A percentile compares a stretch with the other conserved stretches of the same genome.
phyloP scores from a whole-genome alignment of 805 yeast species.

The Nakazawaea populi region DNA sequence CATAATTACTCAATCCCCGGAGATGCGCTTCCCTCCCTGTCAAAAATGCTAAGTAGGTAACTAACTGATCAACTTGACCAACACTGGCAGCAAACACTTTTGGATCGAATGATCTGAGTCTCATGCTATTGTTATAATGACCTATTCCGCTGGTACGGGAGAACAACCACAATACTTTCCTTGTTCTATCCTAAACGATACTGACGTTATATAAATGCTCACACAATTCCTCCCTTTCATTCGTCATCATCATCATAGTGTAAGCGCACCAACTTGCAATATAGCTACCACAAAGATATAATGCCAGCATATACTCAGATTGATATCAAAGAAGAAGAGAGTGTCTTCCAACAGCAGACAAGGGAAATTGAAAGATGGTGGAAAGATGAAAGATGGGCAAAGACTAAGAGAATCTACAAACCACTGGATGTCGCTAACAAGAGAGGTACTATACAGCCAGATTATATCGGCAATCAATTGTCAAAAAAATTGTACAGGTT shows the following conservation, averaged over 20 bases:
- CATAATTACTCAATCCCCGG: neutral
- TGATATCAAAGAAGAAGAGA: constrained; percentile 57
- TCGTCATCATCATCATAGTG: neutral
- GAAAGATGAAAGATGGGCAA: constrained; percentile 86
- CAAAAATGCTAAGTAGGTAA: neutral
- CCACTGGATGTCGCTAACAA: constrained; percentile 86
- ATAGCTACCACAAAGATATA: constrained; percentile 11
- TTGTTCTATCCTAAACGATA: too few relatives aligned
- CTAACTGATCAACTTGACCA: too few relatives aligned
- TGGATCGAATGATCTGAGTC: too few relatives aligned
- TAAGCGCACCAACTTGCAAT: too few relatives aligned
- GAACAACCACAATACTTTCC: too few relatives aligned
- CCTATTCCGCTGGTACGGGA: too few relatives aligned
- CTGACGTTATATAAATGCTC: too few relatives aligned
- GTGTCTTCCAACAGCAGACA: constrained; percentile 60
- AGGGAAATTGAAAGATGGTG: constrained; percentile 83
- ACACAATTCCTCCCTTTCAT: too few relatives aligned
- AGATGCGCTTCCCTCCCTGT: neutral
- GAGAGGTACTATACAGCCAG: constrained; percentile 72
- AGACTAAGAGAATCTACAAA: constrained; percentile 81
- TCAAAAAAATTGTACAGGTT: constrained; percentile 75
- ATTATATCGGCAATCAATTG: constrained; percentile 73
- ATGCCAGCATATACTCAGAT: constrained; percentile 46
- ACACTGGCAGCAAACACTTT: too few relatives aligned
- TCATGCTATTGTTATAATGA: too few relatives aligned